Evolutionary conservation across 805 yeast species (phyloP).

Genomic region (Zygosaccharomyces gambellarensis): DNA sequence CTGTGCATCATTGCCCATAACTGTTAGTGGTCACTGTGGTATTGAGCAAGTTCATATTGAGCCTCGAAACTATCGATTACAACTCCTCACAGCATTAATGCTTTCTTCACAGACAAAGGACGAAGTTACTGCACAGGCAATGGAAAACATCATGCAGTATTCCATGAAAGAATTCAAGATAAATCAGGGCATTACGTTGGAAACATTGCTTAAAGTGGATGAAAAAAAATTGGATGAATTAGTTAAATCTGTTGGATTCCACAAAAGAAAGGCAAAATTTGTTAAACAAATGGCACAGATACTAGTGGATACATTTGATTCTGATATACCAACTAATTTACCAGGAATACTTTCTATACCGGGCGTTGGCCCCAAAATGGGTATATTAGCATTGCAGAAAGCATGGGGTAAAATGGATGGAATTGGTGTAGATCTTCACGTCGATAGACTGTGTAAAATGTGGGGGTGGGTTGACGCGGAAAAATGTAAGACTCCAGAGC

Average conservation of each 20-base stretch:
- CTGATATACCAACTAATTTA: conserved; percentile 70
- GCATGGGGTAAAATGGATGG: conserved; percentile 79
- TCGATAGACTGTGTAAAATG: conserved; percentile 71
- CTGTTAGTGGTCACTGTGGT: conserved; percentile 32
- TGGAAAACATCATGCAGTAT: conserved; percentile 51
- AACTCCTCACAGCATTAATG: conserved; percentile 74
- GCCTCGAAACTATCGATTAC: conserved; percentile 53
- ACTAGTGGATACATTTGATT: conserved; percentile 44
- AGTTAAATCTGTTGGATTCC: conserved; percentile 84
- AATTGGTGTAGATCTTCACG: conserved; percentile 93
- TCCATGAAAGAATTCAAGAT: conserved; percentile 38
- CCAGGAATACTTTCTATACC: conserved; percentile 66
- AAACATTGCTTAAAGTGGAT: conserved; percentile 46
- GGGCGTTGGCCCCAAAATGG: conserved; percentile 97
- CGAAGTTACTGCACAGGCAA: conserved; percentile 72
- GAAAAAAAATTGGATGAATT: conserved; percentile 57
- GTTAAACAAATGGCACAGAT: conserved; percentile 58
- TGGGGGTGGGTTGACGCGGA: conserved; percentile 67
- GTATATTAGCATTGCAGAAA: conserved; percentile 67
- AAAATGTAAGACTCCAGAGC: conserved; percentile 61
- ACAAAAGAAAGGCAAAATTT: conserved; percentile 68
- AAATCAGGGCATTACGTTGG: conserved; percentile 51
- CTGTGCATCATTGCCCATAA: conserved; percentile 56
- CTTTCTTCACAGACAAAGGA: conserved; percentile 90
- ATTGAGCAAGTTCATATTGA: conserved; percentile 24